Base-by-base conservation (phyloP, 2,329 filamentous ascomycete genomes). In the Catunica adiposa region DNA sequence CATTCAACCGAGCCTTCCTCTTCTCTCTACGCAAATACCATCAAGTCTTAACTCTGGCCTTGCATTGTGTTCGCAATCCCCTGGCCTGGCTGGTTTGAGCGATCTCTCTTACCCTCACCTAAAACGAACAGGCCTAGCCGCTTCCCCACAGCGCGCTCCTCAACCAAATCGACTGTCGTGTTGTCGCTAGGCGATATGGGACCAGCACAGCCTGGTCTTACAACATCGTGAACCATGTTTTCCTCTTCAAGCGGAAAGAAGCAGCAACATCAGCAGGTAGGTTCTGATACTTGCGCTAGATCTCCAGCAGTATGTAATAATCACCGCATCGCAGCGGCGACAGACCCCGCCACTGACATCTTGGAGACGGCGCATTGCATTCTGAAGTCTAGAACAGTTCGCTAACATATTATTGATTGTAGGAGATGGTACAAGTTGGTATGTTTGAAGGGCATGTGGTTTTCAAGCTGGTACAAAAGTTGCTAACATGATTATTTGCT, bases 371-470 rank as follows among this genome's bases (percentile, higher is more conserved):
- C 44, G 44, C 44, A 48, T 25, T 8, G 26, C 11, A 23, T 23
- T 4, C n/a, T 48, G 11, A 7, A 11, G 11, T 8, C 2, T 25
- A 8, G 22, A 25, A 11, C 14, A 23, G 44, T 9, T 48, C 11
- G 44, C 44, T 48, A 48, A 48, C 44, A 4, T 25, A 9, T 20
- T 7, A 5, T 15, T 25, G 23, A 8, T 8, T 11, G 38, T 74
- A 97, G 88, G 92, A 98, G 78, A 98, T 98, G 92, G 87, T 96
- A 63, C 90, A 98, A 84, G 89, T 98, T 75, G 90, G 92, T 97
- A 83, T 65, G 76, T 56, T 37, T 25, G 8, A n/a, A 17, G 23
- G 23, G 6, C 9, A 48, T 31, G n/a, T 11, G 29, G 17, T 17
- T 15, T 20, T 46, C 11, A n/a, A n/a, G 25, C 11, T 31, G 14